Conservation (phyloP, 257 asterid species). For the Solanum paucissectum region DNA sequence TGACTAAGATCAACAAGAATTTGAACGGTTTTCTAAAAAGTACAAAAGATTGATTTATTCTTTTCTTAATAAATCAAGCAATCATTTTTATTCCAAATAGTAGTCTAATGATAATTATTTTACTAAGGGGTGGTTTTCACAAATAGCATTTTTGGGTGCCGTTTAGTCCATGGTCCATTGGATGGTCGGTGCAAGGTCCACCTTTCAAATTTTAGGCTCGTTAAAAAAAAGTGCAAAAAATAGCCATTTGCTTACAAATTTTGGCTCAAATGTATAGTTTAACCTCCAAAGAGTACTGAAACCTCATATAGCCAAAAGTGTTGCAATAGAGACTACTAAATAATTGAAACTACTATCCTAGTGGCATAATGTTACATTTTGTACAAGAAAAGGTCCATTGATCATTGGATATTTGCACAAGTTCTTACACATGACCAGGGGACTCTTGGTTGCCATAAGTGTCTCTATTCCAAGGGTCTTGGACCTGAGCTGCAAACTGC, state of each 20-base stretch:
- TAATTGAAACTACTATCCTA: not conserved
- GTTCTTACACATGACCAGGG: slow-evolving; percentile 19
- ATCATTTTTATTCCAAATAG: not conserved
- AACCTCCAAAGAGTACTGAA: not conserved
- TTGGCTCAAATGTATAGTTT: not conserved
- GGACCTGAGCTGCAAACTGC: slow-evolving; percentile 90
- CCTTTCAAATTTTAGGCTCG: not conserved
- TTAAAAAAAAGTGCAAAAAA: not conserved
- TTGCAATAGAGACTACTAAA: not conserved
- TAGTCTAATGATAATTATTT: too few relatives aligned
- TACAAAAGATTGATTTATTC: not conserved
- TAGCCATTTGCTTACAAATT: not conserved
- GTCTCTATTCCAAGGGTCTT: slow-evolving; percentile 39
- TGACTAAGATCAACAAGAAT: not conserved
- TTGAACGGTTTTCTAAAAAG: not conserved
- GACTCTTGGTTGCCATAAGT: slow-evolving; percentile 38
- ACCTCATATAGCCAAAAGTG: not conserved
- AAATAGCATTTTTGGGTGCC: not conserved
- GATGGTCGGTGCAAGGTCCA: not conserved
- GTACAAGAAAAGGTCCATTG: not conserved
- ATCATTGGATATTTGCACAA: not conserved
- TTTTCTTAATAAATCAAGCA: too few relatives aligned
- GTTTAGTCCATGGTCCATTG: not conserved
- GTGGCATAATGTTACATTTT: not conserved
- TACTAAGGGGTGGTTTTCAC: not conserved